Evolutionary conservation across 768 basidiomycete species (phyloP).

Genomic region (Calocera cornea): DNA sequence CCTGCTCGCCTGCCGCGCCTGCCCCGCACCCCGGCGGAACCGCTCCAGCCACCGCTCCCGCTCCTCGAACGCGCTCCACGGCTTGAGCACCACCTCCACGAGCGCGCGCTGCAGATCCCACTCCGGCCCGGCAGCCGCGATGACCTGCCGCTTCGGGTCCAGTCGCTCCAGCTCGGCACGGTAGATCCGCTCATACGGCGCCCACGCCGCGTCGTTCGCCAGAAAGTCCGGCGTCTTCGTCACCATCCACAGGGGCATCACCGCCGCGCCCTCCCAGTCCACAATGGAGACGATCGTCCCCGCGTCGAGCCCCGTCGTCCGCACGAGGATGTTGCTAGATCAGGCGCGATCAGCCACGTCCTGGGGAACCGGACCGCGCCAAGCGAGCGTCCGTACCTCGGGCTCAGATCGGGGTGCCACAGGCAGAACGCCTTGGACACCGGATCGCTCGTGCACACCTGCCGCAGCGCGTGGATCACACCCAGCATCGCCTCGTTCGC

Average conservation of each 20-base stretch:
- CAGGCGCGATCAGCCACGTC: background rate
- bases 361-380: background rate
- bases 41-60: background rate
- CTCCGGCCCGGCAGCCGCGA: background rate
- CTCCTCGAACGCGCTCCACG: background rate
- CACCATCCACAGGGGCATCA: background rate
- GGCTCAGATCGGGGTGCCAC: background rate
- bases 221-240: background rate
- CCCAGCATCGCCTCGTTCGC: background rate
- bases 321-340: background rate
- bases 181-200: background rate
- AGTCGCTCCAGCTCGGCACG: background rate
- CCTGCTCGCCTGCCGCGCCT: background rate
- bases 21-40: background rate
- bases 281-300: background rate
- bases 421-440: background rate
- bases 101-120: background rate
- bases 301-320: background rate
- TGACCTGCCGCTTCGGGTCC: background rate
- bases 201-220: background rate
- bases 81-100: background rate
- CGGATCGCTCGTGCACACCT: background rate
- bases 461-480: background rate
- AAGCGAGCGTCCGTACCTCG: background rate
- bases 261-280: background rate